Evolutionary conservation across 2,329 filamentous ascomycete species (phyloP).

Genomic region (Hymenoscyphus linearis): DNA sequence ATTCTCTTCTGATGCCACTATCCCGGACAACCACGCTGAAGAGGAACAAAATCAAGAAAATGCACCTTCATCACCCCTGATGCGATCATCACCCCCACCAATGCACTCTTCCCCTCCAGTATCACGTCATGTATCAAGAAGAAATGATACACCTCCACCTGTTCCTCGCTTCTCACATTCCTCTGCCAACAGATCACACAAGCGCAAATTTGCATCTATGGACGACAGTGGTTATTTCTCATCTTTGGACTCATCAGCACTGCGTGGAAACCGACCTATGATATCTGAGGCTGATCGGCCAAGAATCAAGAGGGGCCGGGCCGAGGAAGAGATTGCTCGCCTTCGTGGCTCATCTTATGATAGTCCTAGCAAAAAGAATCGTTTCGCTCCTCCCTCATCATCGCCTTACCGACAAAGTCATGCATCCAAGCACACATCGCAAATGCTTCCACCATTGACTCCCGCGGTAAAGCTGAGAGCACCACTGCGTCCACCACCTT

Average conservation of each 20-base stretch:
- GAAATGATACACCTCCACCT: constrained; percentile 72
- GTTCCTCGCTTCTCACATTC: constrained; percentile 54
- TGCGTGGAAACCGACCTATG: constrained; percentile 65
- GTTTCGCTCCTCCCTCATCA: constrained; percentile 49
- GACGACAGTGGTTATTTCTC: constrained; percentile 97
- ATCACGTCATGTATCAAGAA: constrained; percentile 48
- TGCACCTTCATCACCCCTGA: constrained; percentile 36
- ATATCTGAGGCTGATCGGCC: constrained; percentile 78
- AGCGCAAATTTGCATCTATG: constrained; percentile 73
- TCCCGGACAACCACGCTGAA: constrained; percentile 63
- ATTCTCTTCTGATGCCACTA: constrained; percentile 71
- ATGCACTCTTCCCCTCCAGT: constrained; percentile 92
- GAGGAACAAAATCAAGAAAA: constrained; percentile 44
- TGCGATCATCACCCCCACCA: constrained; percentile 65
- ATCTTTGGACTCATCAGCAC: constrained; percentile 84
- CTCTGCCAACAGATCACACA: constrained; percentile 58
- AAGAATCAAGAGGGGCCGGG: constrained; percentile 79
- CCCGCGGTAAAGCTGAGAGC: constrained; percentile 77
- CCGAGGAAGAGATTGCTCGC: constrained; percentile 92
- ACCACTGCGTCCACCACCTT: constrained; percentile 53
- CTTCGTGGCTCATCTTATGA: constrained; percentile 90
- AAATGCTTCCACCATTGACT: constrained; percentile 72
- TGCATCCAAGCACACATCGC: constrained; percentile 42
- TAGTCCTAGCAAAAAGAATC: constrained; percentile 69
- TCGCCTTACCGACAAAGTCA: constrained; percentile 55